phyloP scores from a whole-genome alignment of 2,329 filamentous ascomycete species.

The Podosphaera fusca region DNA sequence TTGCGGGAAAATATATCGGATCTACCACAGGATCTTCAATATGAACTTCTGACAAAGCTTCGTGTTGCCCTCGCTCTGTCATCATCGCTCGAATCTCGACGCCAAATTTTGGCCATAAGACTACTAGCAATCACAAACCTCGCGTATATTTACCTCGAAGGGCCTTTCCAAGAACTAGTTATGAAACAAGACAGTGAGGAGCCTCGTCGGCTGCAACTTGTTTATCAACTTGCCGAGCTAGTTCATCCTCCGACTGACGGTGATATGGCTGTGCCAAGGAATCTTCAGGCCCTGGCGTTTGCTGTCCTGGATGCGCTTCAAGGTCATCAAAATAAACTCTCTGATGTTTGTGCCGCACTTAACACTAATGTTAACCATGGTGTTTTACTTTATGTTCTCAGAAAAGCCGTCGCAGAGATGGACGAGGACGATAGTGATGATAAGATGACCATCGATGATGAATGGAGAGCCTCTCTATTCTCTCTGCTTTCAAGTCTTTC shows the following conservation, averaged over 20 bases:
- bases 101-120: conserved; percentile 57
- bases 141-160: conserved; percentile 68
- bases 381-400: conserved; percentile 74
- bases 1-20: conserved; percentile 32
- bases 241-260: conserved; percentile 62
- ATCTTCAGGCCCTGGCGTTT: conserved; percentile 63
- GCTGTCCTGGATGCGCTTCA: conserved; percentile 64
- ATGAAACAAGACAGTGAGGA: conserved; percentile 76
- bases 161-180: conserved; percentile 64
- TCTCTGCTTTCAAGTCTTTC: conserved; percentile 67
- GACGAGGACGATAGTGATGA: conserved; percentile 34
- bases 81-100: conserved; percentile 39
- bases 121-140: conserved; percentile 76
- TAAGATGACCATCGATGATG: conserved; percentile 45
- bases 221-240: conserved; percentile 78
- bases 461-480: conserved; percentile 81
- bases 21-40: conserved; percentile 50
- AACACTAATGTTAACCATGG: conserved; percentile 94
- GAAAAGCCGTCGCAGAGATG: conserved; percentile 74
- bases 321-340: conserved; percentile 51
- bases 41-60: conserved; percentile 66
- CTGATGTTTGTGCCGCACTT: conserved; percentile 72
- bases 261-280: conserved; percentile 42
- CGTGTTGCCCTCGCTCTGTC: conserved; percentile 64
- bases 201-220: conserved; percentile 66